Conservation (phyloP, 176 grass and related monocot species). For the Oryza nivara region DNA sequence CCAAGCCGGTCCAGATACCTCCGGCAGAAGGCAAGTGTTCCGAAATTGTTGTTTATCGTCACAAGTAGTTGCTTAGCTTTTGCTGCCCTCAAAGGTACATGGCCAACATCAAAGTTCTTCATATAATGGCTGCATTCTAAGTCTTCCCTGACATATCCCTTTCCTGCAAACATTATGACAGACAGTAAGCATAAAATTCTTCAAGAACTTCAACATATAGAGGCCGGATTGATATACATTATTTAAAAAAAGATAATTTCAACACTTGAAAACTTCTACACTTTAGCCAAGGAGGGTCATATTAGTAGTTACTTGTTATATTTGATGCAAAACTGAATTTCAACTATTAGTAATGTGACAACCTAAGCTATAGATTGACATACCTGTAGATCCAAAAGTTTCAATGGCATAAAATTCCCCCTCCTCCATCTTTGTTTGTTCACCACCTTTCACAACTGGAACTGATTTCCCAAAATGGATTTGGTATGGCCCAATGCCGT, state of each 20-base stretch:
- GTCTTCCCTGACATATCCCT: slow-evolving; percentile 87
- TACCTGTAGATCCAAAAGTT: slow-evolving; percentile 95
- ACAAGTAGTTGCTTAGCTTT: slow-evolving; percentile 87
- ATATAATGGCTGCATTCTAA: slow-evolving; percentile 98
- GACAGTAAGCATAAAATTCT: background rate
- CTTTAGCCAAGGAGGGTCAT: no score
- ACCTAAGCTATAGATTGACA: background rate
- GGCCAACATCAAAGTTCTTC: slow-evolving; percentile 94
- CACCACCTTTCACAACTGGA: slow-evolving; percentile 94
- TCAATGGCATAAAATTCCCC: slow-evolving; percentile 98
- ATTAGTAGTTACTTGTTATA: no score
- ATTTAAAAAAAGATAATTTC: no score
- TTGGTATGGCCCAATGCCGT: slow-evolving; percentile 94
- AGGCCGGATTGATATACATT: no score
- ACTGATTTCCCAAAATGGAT: slow-evolving; percentile 97
- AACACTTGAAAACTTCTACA: no score
- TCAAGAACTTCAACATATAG: background rate
- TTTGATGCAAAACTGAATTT: no score
- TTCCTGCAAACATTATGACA: slow-evolving; percentile 52
- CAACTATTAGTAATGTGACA: no score
- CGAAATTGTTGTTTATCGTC: slow-evolving; percentile 95
- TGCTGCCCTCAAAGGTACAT: slow-evolving; percentile 82
- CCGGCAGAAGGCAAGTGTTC: slow-evolving; percentile 87
- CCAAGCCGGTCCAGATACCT: slow-evolving; percentile 87
- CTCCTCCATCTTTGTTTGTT: slow-evolving; percentile 97